phyloP scores from a whole-genome alignment of 495 filamentous ascomycete species.

The Penicillium crystallinum region DNA sequence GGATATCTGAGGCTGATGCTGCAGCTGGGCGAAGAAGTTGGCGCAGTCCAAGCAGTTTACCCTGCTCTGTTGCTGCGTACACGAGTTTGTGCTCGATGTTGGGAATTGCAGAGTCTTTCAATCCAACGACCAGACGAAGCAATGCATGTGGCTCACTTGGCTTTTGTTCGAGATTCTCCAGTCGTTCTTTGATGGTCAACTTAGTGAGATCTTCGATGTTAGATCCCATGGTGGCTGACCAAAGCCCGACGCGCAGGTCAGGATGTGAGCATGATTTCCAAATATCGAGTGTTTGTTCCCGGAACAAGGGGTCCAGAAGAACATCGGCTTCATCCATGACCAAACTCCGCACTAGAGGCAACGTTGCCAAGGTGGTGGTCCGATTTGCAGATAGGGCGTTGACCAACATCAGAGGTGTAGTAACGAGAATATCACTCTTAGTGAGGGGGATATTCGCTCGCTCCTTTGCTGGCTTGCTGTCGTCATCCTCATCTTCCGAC shows the following conservation, averaged over 20 bases:
- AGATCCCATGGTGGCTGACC: conserved; percentile 96
- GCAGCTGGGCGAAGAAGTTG: conserved; percentile 82
- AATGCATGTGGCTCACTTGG: conserved; percentile 42
- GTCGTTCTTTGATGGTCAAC: conserved; percentile 53
- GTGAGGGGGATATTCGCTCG: conserved; percentile 40
- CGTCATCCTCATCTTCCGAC: conserved; percentile 36
- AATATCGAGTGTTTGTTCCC: conserved; percentile 80
- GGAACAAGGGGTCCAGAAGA: conserved; percentile 83
- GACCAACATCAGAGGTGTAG: conserved; percentile 74
- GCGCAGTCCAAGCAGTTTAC: conserved; percentile 86
- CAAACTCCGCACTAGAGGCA: conserved; percentile 64
- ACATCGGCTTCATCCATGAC: conserved; percentile 95
- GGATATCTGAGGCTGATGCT: conserved; percentile 48
- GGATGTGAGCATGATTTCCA: conserved; percentile 71
- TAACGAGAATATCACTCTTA: conserved; percentile 82
- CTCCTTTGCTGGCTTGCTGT: conserved; percentile 31
- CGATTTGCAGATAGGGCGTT: conserved; percentile 60
- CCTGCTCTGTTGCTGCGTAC: conserved; percentile 87
- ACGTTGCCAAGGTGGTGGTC: conserved; percentile 34
- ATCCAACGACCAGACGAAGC: conserved; percentile 81
- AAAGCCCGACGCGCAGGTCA: conserved; percentile 67
- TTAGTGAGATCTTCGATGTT: conserved; percentile 75
- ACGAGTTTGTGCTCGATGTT: conserved; percentile 84
- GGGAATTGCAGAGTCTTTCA: conserved; percentile 92
- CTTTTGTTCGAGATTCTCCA: conserved; percentile 16